These are phyloP conservation scores for Brasenia schreberi DNA, from an alignment of 164 flowering plant genomes.

Conservation along the genomic window DNA sequence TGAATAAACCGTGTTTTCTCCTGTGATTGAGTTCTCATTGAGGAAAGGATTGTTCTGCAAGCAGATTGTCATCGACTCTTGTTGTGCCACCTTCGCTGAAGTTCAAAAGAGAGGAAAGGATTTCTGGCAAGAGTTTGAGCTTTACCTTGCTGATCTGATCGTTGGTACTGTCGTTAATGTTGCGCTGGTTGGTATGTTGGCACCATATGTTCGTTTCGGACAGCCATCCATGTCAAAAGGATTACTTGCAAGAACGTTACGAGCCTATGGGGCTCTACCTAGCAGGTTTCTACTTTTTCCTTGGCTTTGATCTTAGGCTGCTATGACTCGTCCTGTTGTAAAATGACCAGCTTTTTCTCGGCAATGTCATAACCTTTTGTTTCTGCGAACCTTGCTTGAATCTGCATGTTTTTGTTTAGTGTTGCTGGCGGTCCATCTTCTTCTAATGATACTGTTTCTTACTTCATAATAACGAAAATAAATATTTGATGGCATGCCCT, in stretches of 20 bases:
- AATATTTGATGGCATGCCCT: too few species aligned
- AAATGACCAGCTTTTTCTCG: too few species aligned
- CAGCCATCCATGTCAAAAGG: constrained; percentile 50
- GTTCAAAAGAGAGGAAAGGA: constrained; percentile 92
- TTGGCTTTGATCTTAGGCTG: neutral
- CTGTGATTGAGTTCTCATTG: constrained; percentile 2
- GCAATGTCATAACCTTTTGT: too few species aligned
- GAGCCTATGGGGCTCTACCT: constrained; percentile 60
- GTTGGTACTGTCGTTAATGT: constrained; percentile 73
- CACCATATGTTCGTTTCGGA: constrained; percentile 88
- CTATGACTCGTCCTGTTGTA: too few species aligned
- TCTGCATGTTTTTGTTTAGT: neutral
- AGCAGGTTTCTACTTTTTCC: constrained; percentile 44
- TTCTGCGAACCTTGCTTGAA: too few species aligned
- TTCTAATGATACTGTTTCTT: too few species aligned
- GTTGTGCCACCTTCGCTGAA: constrained; percentile 97
- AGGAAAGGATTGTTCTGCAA: neutral
- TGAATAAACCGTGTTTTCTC: too few species aligned
- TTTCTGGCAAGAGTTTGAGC: constrained; percentile 94
- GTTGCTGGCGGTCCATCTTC: neutral
- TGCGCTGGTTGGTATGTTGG: constrained; percentile 86
- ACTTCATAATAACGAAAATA: too few species aligned
- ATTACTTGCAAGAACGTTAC: constrained; percentile 43
- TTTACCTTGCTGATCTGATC: constrained; percentile 75
- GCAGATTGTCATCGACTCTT: constrained; percentile 76